Conservation (phyloP, 2,329 filamentous ascomycete genomes). For the Dactylonectria estremocensis region DNA sequence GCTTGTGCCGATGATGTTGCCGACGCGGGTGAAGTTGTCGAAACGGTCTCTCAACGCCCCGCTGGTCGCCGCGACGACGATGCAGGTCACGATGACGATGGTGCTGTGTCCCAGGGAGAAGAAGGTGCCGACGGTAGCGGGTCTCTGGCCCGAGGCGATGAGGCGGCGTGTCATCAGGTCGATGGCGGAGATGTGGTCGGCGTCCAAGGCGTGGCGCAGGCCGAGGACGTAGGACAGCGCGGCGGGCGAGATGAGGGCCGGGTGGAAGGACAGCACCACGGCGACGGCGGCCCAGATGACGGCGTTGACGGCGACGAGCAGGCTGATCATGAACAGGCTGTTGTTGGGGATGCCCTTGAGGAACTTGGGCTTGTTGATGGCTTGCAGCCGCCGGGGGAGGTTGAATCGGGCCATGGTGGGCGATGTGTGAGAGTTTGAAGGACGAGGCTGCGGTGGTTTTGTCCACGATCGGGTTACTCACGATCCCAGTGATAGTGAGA, state of each 20-base stretch:
- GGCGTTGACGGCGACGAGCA: constrained; percentile 67
- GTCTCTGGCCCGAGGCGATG: constrained; percentile 86
- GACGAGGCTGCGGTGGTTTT: constrained; percentile 6
- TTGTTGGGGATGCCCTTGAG: constrained; percentile 52
- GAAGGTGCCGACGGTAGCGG: constrained; percentile 93
- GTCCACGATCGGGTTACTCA: not conserved
- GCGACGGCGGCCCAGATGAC: constrained; percentile 69
- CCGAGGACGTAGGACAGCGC: constrained; percentile 91
- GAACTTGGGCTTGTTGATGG: constrained; percentile 48
- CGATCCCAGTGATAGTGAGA: not conserved
- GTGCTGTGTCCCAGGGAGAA: constrained; percentile 96
- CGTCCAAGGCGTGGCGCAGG: constrained; percentile 94
- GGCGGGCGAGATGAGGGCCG: constrained; percentile 81
- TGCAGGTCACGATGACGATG: constrained; percentile 90
- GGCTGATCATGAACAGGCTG: constrained; percentile 64
- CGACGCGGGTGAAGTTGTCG: constrained; percentile 83
- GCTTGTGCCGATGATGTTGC: constrained; percentile 90
- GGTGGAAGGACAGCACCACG: constrained; percentile 67
- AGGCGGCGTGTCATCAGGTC: constrained; percentile 95
- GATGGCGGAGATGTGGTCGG: constrained; percentile 91
- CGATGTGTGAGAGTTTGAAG: not conserved
- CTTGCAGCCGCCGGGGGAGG: constrained; percentile 25
- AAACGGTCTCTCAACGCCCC: constrained; percentile 87
- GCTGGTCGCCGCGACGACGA: constrained; percentile 92
- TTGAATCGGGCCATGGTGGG: constrained; percentile 42